Evolutionary conservation across 2,329 filamentous ascomycete species (phyloP).

Genomic region (Fusarium mundagurra): DNA sequence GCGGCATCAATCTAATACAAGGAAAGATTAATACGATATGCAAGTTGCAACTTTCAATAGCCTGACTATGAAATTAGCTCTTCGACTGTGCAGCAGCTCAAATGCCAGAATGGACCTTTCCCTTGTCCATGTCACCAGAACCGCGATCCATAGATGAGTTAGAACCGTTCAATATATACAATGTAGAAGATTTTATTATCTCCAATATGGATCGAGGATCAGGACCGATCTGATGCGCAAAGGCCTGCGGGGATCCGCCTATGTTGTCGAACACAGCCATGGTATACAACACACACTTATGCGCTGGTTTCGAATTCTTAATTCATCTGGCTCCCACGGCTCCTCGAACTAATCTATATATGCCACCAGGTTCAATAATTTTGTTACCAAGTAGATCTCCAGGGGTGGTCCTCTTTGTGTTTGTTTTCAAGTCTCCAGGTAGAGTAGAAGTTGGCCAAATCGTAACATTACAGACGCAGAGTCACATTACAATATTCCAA

Average conservation of each 20-base stretch:
- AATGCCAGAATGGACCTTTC: neutral
- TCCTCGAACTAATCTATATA: neutral
- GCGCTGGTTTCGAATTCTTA: neutral
- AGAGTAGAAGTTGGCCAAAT: neutral
- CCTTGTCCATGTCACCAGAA: neutral
- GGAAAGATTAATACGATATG: neutral
- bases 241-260: neutral
- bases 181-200: too few species aligned
- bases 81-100: neutral
- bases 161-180: neutral
- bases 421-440: neutral
- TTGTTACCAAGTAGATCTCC: neutral
- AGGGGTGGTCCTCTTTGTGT: too few species aligned
- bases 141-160: neutral
- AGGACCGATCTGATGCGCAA: neutral
- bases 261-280: neutral
- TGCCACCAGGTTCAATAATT: neutral
- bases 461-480: neutral
- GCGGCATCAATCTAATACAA: neutral
- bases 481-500: neutral
- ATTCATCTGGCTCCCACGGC: too few species aligned
- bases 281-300: neutral
- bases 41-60: neutral
- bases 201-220: neutral
- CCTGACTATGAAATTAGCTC: neutral